Evolutionary conservation across 73 alveolate genomes (phyloP).

Genomic region (Effrenium voratum): DNA sequence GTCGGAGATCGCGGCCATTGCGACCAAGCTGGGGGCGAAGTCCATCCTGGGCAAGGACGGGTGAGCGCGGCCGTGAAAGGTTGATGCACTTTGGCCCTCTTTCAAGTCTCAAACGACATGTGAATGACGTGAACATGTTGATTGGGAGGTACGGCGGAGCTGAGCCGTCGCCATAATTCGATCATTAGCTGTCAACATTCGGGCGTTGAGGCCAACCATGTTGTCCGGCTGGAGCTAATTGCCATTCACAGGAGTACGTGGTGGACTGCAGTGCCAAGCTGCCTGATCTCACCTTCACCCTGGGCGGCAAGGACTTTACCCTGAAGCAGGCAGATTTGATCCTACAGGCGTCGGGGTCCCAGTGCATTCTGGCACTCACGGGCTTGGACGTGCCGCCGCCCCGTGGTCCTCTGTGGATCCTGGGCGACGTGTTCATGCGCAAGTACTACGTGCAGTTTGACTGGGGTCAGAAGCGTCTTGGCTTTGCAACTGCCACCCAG

Average conservation of each 20-base stretch:
- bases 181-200: too few species aligned
- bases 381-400: slow-evolving; percentile 88
- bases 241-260: too few species aligned
- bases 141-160: too few species aligned
- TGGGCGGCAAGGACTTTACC: slow-evolving; percentile 88
- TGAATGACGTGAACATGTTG: too few species aligned
- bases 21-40: slow-evolving; percentile 82
- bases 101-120: too few species aligned
- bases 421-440: slow-evolving; percentile 95
- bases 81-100: too few species aligned
- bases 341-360: slow-evolving; percentile 65
- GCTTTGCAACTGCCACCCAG: slow-evolving; percentile 70
- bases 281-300: slow-evolving; percentile 64
- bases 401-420: slow-evolving; percentile 92
- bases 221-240: too few species aligned
- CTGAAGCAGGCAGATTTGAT: slow-evolving; percentile 79
- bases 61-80: too few species aligned
- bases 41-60: slow-evolving; percentile 68
- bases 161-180: too few species aligned
- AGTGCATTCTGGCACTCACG: slow-evolving; percentile 64
- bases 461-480: slow-evolving; percentile 94
- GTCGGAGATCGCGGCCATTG: slow-evolving; percentile 51
- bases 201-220: too few species aligned
- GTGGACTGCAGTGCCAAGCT: slow-evolving; percentile 81
- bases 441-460: slow-evolving; percentile 94